Conservation (phyloP, 352 stramenopile species). For the Blastocystis hominis region DNA sequence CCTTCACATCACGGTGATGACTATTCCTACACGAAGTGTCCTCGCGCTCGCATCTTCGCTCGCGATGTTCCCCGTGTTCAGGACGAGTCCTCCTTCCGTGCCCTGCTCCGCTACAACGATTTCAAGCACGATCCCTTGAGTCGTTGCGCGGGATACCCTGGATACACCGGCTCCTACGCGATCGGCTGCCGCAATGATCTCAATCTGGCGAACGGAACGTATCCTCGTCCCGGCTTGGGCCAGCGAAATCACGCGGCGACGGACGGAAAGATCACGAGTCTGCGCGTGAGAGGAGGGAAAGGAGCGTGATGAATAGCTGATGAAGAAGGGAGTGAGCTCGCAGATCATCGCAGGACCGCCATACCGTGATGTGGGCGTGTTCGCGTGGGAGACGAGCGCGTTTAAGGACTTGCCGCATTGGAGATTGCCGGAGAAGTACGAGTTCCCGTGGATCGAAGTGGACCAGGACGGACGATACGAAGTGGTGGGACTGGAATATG, state of each 20-base stretch:
- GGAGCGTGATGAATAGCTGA: neutral
- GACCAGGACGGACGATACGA: neutral
- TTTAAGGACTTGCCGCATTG: constrained; percentile 39
- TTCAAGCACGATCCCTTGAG: constrained; percentile 65
- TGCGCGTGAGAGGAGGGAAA: neutral
- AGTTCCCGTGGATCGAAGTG: constrained; percentile 50
- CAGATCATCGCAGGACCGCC: constrained; percentile 63
- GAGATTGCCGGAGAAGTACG: neutral
- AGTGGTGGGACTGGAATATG: constrained; percentile 14
- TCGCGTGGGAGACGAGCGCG: constrained; percentile 65
- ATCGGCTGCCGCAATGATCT: constrained; percentile 45
- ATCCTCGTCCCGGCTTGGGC: constrained; percentile 64
- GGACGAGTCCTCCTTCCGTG: constrained; percentile 64
- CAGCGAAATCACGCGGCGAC: constrained; percentile 67
- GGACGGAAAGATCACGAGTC: constrained; percentile 62
- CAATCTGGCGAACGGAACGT: constrained; percentile 46
- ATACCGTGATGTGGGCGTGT: constrained; percentile 65
- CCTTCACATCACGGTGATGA: constrained; percentile 63
- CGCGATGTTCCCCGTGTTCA: constrained; percentile 64
- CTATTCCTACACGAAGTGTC: constrained; percentile 63
- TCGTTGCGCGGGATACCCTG: constrained; percentile 55
- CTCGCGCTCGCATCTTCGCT: constrained; percentile 66
- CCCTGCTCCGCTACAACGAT: constrained; percentile 68
- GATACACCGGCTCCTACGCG: constrained; percentile 27
- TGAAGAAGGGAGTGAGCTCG: neutral